phyloP scores from a whole-genome alignment of 2,329 filamentous ascomycete genomes.

The Scytalidium sp. region DNA sequence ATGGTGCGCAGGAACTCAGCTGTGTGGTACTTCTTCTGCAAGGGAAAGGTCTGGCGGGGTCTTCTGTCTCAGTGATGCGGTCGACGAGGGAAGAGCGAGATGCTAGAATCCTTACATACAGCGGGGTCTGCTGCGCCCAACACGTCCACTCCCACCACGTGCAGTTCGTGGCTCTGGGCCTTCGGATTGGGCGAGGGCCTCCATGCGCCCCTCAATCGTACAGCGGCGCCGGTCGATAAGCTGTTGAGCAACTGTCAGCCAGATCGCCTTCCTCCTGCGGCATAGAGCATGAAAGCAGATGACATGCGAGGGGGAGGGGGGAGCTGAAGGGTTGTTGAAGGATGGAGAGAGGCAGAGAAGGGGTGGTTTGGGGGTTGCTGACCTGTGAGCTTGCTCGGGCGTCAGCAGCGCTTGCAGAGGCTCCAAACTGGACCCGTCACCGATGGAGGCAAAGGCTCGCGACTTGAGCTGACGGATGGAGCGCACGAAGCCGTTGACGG shows the following conservation, averaged over 20 bases:
- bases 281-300: too few relatives aligned
- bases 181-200: slow-evolving; percentile 62
- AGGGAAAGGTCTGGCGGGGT: slow-evolving; percentile 69
- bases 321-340: slow-evolving; percentile 1
- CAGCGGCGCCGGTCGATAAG: slow-evolving; percentile 76
- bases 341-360: not conserved
- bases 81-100: slow-evolving; percentile 5
- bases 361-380: slow-evolving; percentile 8
- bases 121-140: slow-evolving; percentile 76
- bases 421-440: slow-evolving; percentile 80
- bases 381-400: slow-evolving; percentile 24
- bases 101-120: slow-evolving; percentile 48
- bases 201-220: slow-evolving; percentile 78
- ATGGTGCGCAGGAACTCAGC: slow-evolving; percentile 84
- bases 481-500: slow-evolving; percentile 75
- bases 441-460: slow-evolving; percentile 77
- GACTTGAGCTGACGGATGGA: slow-evolving; percentile 85
- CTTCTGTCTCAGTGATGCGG: slow-evolving; percentile 16
- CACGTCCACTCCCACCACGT: slow-evolving; percentile 65
- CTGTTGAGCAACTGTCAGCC: slow-evolving; percentile 41
- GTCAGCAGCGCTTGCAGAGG: slow-evolving; percentile 59
- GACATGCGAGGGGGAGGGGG: too few relatives aligned
- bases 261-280: too few relatives aligned
- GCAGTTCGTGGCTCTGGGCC: slow-evolving; percentile 76
- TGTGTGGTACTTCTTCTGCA: slow-evolving; percentile 95